Evolutionary conservation across 176 grass and related monocot species (phyloP).

Genomic region (Musa schizocarpa): DNA sequence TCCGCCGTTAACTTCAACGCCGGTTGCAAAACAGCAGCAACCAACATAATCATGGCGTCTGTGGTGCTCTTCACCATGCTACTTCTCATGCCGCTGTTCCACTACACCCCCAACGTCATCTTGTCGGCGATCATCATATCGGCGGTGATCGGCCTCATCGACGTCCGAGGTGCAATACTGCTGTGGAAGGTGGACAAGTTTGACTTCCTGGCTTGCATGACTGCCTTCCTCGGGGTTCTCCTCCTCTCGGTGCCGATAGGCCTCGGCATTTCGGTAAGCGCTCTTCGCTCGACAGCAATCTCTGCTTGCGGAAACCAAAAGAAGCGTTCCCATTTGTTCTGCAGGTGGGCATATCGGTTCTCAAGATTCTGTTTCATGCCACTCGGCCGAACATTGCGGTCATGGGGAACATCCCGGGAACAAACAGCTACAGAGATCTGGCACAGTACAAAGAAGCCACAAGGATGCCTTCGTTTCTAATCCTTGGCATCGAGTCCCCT

Average conservation of each 20-base stretch:
- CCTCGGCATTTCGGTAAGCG: slow-evolving; percentile 54
- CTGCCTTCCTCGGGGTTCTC: slow-evolving; percentile 81
- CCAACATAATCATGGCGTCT: slow-evolving; percentile 87
- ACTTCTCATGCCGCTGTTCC: slow-evolving; percentile 96
- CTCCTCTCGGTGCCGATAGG: slow-evolving; percentile 83
- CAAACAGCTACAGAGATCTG: slow-evolving; percentile 68
- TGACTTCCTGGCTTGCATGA: slow-evolving; percentile 70
- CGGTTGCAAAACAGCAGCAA: slow-evolving; percentile 67
- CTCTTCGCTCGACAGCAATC: neutral
- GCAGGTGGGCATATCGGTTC: slow-evolving; percentile 64
- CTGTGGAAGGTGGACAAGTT: slow-evolving; percentile 96
- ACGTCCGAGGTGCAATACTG: slow-evolving; percentile 47
- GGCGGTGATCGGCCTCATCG: slow-evolving; percentile 78
- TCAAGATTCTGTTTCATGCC: slow-evolving; percentile 89
- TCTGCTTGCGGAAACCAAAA: neutral
- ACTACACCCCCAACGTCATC: slow-evolving; percentile 90
- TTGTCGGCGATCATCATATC: slow-evolving; percentile 91
- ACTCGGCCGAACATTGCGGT: slow-evolving; percentile 60
- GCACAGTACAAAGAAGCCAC: slow-evolving; percentile 67
- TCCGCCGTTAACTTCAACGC: slow-evolving; percentile 94
- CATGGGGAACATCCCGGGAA: slow-evolving; percentile 58
- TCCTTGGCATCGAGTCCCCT: slow-evolving; percentile 70
- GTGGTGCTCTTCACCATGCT: slow-evolving; percentile 80
- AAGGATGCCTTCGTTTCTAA: slow-evolving; percentile 49
- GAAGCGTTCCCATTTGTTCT: neutral